A percentile compares a stretch with the other conserved stretches of the same genome.
These are phyloP conservation scores for Lophiostoma macrostomum DNA, from an alignment of 495 filamentous ascomycete species.

Conservation along the genomic window DNA sequence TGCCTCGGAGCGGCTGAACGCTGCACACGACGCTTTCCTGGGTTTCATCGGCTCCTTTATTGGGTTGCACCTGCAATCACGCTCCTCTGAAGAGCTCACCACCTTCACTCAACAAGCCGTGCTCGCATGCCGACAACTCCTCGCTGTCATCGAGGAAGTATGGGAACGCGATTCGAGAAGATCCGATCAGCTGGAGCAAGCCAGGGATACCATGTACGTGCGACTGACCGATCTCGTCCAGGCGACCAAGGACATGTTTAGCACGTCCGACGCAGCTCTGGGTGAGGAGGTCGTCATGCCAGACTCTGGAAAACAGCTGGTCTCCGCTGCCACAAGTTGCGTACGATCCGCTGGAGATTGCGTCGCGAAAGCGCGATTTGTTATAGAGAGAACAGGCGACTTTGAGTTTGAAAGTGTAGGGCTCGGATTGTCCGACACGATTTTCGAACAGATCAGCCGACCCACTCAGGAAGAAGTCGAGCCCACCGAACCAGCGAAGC, in stretches of 20 bases:
- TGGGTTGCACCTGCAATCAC: constrained; percentile 84
- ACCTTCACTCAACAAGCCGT: constrained; percentile 74
- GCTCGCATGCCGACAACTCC: constrained; percentile 70
- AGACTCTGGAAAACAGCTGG: constrained; percentile 72
- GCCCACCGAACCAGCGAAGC: background rate
- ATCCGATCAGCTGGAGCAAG: constrained; percentile 60
- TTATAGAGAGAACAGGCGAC: constrained; percentile 89
- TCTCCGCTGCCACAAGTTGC: constrained; percentile 81
- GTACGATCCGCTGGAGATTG: constrained; percentile 89
- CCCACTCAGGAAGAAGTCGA: constrained; percentile 10
- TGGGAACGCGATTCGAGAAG: constrained; percentile 70
- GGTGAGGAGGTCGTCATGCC: constrained; percentile 75
- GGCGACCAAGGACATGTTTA: constrained; percentile 74
- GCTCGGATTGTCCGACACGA: constrained; percentile 34
- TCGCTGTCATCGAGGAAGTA: constrained; percentile 78
- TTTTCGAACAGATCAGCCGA: constrained; percentile 30
- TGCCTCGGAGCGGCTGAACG: constrained; percentile 64
- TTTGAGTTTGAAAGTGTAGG: constrained; percentile 70
- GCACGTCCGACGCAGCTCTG: constrained; percentile 55
- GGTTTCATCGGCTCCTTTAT: constrained; percentile 88
- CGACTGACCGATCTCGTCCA: constrained; percentile 74
- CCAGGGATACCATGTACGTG: constrained; percentile 75
- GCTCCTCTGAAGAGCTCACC: constrained; percentile 79
- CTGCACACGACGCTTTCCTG: constrained; percentile 80
- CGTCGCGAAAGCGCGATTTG: constrained; percentile 74